A percentile compares a stretch with the other conserved stretches of the same genome.
phyloP scores from a whole-genome alignment of 106 monocot genomes.

The Posidonia australis region DNA sequence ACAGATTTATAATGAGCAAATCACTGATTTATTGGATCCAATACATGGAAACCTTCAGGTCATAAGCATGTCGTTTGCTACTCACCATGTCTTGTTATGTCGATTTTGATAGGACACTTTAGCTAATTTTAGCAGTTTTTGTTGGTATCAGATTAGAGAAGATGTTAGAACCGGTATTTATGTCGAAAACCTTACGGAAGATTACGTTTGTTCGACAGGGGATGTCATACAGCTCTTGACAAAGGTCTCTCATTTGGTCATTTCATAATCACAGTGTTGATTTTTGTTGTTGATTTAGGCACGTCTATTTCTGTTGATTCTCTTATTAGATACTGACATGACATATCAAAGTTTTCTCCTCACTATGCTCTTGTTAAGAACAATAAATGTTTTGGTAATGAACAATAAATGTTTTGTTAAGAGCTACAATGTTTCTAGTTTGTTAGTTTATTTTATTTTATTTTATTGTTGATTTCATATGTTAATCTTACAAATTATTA shows the following conservation, averaged over 20 bases:
- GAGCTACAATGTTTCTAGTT: too few relatives aligned
- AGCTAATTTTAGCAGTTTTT: background rate
- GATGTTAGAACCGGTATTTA: conserved; percentile 88
- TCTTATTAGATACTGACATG: too few relatives aligned
- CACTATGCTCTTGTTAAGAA: too few relatives aligned
- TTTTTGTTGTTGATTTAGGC: background rate
- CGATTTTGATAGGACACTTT: background rate
- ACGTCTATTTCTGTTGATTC: background rate
- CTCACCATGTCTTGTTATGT: background rate
- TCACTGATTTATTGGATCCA: conserved; percentile 87
- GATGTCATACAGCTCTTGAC: conserved; percentile 68
- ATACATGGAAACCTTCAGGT: conserved; percentile 88
- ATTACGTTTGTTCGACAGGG: conserved; percentile 54
- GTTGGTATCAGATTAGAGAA: conserved; percentile 68
- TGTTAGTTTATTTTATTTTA: too few relatives aligned
- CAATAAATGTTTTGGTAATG: too few relatives aligned
- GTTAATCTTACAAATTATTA: too few relatives aligned
- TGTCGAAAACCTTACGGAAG: conserved; percentile 82
- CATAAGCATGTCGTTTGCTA: background rate
- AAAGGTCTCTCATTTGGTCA: conserved; percentile 38
- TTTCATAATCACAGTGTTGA: background rate
- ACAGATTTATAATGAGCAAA: conserved; percentile 99
- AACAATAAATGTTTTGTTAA: too few relatives aligned
- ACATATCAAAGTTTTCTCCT: too few relatives aligned
- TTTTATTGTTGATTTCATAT: too few relatives aligned